Evolutionary conservation across 768 basidiomycete genomes (phyloP).

Genomic region (Macrolepiota dolichaula): DNA sequence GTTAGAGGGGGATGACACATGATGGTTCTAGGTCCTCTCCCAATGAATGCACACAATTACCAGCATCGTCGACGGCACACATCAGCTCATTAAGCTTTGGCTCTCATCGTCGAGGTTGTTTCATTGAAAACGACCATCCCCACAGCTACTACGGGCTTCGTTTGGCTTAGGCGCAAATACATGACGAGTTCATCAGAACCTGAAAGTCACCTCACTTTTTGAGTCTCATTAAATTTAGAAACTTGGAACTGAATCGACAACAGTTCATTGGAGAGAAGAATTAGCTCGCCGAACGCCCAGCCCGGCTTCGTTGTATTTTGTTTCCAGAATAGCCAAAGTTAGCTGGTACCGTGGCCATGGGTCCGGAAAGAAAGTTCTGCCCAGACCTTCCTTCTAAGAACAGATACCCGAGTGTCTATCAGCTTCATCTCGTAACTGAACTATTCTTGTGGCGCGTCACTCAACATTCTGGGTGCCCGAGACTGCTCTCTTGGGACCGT

Average conservation of each 20-base stretch:
- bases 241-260: not conserved
- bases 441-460: not conserved
- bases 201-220: not conserved
- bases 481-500: not conserved
- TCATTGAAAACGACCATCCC: not conserved
- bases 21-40: not conserved
- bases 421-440: slow-evolving; percentile 1
- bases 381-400: slow-evolving; percentile 5
- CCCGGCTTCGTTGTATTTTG: slow-evolving; percentile 5
- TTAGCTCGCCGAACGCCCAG: slow-evolving; percentile 1
- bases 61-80: not conserved
- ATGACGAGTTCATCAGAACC: not conserved
- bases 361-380: slow-evolving; percentile 4
- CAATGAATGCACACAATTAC: not conserved
- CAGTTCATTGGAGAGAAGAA: slow-evolving; percentile 6
- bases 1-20: not conserved
- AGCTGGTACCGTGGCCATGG: slow-evolving; percentile 5
- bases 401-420: slow-evolving; percentile 1
- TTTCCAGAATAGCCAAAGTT: slow-evolving; percentile 9
- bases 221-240: not conserved
- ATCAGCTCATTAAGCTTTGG: not conserved
- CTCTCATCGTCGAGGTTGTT: not conserved
- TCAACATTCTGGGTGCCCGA: not conserved
- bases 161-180: not conserved
- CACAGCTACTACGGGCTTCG: not conserved